Base-by-base conservation (phyloP, 306 rosid species). In the Cucurbita ficifolia region DNA sequence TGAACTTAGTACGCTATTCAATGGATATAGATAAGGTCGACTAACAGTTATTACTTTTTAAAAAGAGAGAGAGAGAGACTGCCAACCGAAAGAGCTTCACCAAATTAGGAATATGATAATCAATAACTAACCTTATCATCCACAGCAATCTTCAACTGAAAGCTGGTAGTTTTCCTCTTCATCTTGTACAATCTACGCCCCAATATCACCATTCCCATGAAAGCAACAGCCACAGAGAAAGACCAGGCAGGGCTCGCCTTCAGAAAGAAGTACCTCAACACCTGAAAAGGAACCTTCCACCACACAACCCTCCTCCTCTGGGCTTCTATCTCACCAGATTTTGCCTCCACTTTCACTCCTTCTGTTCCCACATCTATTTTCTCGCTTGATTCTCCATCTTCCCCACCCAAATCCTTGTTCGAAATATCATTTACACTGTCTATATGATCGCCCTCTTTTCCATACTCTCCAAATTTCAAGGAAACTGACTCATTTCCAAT, bases 211-310 rank as follows among this genome's bases (percentile, higher is more conserved):
- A 93, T 80, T 1, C 98, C 96, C 76, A 93, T 56, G 40, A 93
- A 29, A 54, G 60, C 82, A 0, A 93, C 98, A 2, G 88, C 96
- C 62, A 87, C 80, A 19, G 98, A 90, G 45, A 90, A 45, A 42
- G 95, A 86, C 92, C 96, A 88, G 6, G 88, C 84, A 49, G 98
- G 97, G 65, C 73, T 82, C 8, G 81, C 86, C 83, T 80, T 87
- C 8, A 82, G 81, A 38, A 89, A 82, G 84, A 90, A 93, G 72
- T 85, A 88, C 77, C 80, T 93, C 81, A 93, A 74, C n/a, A 90
- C 82, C 80, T 90, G 94, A 46, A 93, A 79, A 0, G 97, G 97
- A 77, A 90, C 86, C 86, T 82, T 90, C 97, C 97, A 93, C 98
- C 98, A 93, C 73, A 81, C 83, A 9, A 79, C 62, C 62, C 76